Conservation (phyloP, 106 monocot genomes). For the Amphibolis antarctica region DNA sequence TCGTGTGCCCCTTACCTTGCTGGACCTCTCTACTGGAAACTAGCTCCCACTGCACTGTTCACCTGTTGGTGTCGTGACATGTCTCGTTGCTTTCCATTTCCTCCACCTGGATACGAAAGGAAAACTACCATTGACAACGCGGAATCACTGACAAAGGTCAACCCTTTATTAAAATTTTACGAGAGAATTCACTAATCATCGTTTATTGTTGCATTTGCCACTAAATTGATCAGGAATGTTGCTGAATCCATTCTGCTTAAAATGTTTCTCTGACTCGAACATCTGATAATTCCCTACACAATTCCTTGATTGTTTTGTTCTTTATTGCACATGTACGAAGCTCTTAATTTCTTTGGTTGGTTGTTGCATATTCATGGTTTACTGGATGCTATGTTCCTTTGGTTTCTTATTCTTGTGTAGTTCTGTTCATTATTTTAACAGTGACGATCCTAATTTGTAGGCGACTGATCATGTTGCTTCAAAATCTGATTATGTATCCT, state of each 20-base stretch:
- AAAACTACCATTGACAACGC: conserved; percentile 23
- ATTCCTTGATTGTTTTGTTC: no score
- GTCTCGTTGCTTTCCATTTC: conserved; percentile 95
- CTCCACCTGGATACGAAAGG: conserved; percentile 81
- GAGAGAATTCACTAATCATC: not conserved
- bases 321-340: no score
- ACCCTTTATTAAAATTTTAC: not conserved
- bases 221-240: no score
- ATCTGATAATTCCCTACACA: not conserved
- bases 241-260: no score
- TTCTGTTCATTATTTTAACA: no score
- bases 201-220: no score
- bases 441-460: no score
- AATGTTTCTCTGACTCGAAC: no score
- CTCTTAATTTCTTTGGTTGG: not conserved
- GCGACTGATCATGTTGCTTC: no score
- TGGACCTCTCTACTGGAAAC: conserved; percentile 30
- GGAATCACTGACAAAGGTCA: conserved; percentile 55
- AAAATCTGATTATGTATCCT: no score
- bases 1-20: conserved; percentile 18
- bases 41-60: conserved; percentile 14
- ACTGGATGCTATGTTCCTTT: no score
- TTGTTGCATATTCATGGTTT: not conserved
- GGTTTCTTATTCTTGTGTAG: no score
- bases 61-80: conserved; percentile 27